These are phyloP conservation scores for Bromus sterilis DNA, from an alignment of 176 grass and related monocot species.

Conservation along the genomic window DNA sequence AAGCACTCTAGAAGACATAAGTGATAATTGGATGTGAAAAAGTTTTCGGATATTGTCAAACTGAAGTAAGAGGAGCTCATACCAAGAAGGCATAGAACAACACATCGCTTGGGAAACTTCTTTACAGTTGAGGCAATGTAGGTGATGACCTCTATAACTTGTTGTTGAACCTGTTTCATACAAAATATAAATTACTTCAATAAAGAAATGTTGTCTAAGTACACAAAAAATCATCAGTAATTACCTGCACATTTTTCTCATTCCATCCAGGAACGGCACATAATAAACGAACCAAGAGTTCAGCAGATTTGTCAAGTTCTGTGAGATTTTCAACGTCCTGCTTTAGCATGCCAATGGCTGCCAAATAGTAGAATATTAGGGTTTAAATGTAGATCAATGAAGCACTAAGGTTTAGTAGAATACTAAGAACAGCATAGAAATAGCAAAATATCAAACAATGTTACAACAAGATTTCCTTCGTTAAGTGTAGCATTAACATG, in stretches of 20 bases:
- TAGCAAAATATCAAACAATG: background rate
- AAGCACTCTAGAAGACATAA: constrained; percentile 4
- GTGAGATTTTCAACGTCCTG: constrained; percentile 79
- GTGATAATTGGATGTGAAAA: background rate
- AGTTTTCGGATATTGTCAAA: background rate
- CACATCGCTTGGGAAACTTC: constrained; percentile 82
- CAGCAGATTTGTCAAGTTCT: constrained; percentile 71
- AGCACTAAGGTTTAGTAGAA: background rate
- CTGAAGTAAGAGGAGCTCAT: constrained; percentile 15
- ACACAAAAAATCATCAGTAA: constrained; percentile 4
- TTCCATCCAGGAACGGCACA: constrained; percentile 94
- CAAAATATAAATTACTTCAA: constrained; percentile 9
- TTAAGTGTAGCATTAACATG: background rate
- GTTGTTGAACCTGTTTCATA: constrained; percentile 89
- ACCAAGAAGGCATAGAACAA: constrained; percentile 84
- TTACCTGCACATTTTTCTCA: constrained; percentile 98
- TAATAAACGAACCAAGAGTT: constrained; percentile 83
- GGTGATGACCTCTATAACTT: constrained; percentile 86
- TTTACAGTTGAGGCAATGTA: constrained; percentile 79
- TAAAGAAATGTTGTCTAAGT: constrained; percentile 10
- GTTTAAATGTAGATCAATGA: background rate
- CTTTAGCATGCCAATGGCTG: constrained; percentile 81
- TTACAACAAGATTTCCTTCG: background rate
- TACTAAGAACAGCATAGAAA: background rate
- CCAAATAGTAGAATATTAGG: constrained; percentile 23